Evolutionary conservation across 1,284 basidiomycete species (phyloP).

Genomic region (Marasmius oreades): DNA sequence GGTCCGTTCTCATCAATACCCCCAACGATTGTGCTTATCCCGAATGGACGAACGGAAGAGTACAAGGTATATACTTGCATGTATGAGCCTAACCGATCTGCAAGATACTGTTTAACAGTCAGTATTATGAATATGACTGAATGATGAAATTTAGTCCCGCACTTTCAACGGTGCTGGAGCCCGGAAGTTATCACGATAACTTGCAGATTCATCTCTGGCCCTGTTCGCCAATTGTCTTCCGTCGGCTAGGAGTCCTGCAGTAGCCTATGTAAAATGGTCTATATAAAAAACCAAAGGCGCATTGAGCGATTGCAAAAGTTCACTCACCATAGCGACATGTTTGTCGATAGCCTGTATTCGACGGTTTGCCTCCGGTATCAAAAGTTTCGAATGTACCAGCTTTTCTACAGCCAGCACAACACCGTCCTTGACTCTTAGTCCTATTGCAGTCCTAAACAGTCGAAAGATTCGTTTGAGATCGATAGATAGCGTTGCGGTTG

Average conservation of each 20-base stretch:
- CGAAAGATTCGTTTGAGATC: not conserved
- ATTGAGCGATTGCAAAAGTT: not conserved
- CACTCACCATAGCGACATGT: slow-evolving; percentile 84
- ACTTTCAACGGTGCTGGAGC: slow-evolving; percentile 83
- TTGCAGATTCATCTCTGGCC: slow-evolving; percentile 82
- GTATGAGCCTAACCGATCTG: slow-evolving; percentile 84
- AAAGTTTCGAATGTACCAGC: slow-evolving; percentile 94
- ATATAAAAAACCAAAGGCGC: slow-evolving; percentile 1
- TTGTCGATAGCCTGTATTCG: slow-evolving; percentile 92
- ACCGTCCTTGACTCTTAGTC: slow-evolving; percentile 91
- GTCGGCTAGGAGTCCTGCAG: slow-evolving; percentile 93
- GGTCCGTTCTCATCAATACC: slow-evolving; percentile 90
- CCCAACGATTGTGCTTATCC: slow-evolving; percentile 89
- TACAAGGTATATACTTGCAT: slow-evolving; percentile 97
- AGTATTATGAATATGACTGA: not conserved
- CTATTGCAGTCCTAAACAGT: slow-evolving; percentile 76
- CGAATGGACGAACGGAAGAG: slow-evolving; percentile 97
- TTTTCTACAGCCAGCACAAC: slow-evolving; percentile 96
- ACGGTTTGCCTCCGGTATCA: slow-evolving; percentile 91
- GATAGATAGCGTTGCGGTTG: slow-evolving; percentile 2
- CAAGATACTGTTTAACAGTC: slow-evolving; percentile 56
- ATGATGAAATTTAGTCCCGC: slow-evolving; percentile 17
- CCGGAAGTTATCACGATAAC: slow-evolving; percentile 75
- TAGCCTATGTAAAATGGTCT: slow-evolving; percentile 56
- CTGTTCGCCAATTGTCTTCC: slow-evolving; percentile 87